Base-by-base conservation (phyloP, 768 basidiomycete species). In the Trametes meyenii region DNA sequence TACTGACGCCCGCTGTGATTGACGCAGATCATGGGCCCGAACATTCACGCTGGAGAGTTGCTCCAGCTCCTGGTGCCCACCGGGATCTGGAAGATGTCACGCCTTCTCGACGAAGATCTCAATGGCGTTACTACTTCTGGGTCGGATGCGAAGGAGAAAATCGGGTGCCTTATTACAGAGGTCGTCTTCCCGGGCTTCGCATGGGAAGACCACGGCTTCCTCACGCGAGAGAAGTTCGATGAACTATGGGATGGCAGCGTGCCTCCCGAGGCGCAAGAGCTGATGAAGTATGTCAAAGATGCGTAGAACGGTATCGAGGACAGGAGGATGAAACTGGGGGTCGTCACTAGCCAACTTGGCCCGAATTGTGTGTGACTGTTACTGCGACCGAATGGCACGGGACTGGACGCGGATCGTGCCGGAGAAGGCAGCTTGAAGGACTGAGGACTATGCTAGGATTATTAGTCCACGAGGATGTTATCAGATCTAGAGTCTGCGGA, bases 181-280 rank as follows among this genome's bases (percentile, higher is more conserved):
- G 79, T 86, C 5, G 83, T 85, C n/a, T 78, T 84, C 12, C 84
- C 84, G 0, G 83, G 81, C 3, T 83, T 84, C 64, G 67, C 76
- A 39, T 83, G 80, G 80, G 78, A 80, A 53, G 83, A 83, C 64
- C 83, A 85, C 63, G 54, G 71, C 19, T 84, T 76, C 62, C 64
- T 84, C 70, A 76, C 74, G n/a, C 60, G 42, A 61, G 60, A 67
- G 23, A 75, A 55, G 24, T 64, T 83, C 63, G 54, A 73, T 44
- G 63, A 67, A 23, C 56, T 83, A 26, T 79, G 78, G 62, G 65
- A 60, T 26, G 75, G 69, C 6, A 61, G 61, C 12, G 58, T 69
- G 12, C 38, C 58, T 39, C 23, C 42, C 7, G 71, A 72, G 5
- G 72, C 67, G 6, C 63, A 72, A 48, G 69, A 68, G 40, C 58